These are phyloP conservation scores for Mychonastes homosphaera DNA, from an alignment of 139 green algal genomes.

Conservation along the genomic window DNA sequence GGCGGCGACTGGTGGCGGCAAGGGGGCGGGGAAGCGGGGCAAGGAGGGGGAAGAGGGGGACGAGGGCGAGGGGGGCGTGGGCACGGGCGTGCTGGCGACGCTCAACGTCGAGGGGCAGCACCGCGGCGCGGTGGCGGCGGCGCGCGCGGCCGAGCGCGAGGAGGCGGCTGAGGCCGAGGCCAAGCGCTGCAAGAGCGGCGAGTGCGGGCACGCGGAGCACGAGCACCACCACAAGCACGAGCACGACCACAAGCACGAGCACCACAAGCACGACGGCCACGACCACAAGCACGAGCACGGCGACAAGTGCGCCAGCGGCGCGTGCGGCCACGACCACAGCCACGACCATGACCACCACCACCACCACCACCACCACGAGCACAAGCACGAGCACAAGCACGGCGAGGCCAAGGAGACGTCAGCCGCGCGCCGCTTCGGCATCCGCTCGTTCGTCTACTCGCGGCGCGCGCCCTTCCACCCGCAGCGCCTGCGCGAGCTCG, in stretches of 20 bases:
- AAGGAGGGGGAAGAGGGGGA: background rate
- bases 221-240: conserved; percentile 11
- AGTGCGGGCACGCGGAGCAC: conserved; percentile 5
- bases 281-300: conserved; percentile 23
- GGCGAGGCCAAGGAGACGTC: conserved; percentile 26
- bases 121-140: conserved; percentile 62
- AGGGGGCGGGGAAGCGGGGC: no score
- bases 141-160: conserved; percentile 17
- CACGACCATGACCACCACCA: conserved; percentile 2
- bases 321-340: conserved; percentile 2
- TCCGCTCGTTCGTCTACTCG: conserved; percentile 79
- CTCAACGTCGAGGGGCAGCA: conserved; percentile 86
- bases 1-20: no score
- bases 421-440: conserved; percentile 66
- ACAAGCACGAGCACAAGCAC: conserved; percentile 15
- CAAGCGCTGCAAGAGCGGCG: background rate
- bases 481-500: conserved; percentile 64
- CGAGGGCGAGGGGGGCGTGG: background rate
- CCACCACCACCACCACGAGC: conserved; percentile 18
- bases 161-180: conserved; percentile 9
- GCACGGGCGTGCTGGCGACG: conserved; percentile 43
- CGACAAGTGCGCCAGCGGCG: conserved; percentile 18
- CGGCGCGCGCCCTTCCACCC: conserved; percentile 78
- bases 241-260: conserved; percentile 6
- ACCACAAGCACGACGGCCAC: conserved; percentile 5